Base-by-base conservation (phyloP, 2,329 filamentous ascomycete genomes). In the Hymenoscyphus albidus region DNA sequence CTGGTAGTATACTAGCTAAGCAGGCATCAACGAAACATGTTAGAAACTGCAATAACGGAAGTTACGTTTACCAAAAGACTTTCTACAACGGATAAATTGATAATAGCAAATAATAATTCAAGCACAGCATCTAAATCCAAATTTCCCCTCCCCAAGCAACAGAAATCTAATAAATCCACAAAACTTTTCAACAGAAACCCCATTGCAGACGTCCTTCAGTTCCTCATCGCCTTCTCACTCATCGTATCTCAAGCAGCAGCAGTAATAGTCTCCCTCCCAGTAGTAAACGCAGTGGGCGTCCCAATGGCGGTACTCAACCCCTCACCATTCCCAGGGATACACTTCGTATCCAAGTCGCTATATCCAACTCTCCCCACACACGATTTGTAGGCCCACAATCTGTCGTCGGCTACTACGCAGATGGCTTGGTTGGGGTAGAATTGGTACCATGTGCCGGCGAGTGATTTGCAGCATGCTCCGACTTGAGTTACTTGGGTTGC, bases 351-450 rank as follows among this genome's bases (percentile, higher is more conserved):
- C 22, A 71, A 62, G 42, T 64, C 32, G 22, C 61, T 56, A 51
- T 51, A 54, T 14, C 40, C 38, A 51, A 57, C 57, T n/a, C 6
- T 59, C 7, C 5, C 13, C 44, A 70, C 55, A 59, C 67, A 69
- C n/a, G 44, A 48, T 35, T 69, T 63, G 35, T 67, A 71, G 18
- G 14, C 31, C 1, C 38, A 55, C 16, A 58, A 27, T 7, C 18
- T 57, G 3, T 16, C 18, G 27, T 67, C 67, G 10, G 68, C 38
- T 3, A 70, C 58, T 6, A 69, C 64, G 55, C 68, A 68, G 39
- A 71, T 71, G 12, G 65, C 70, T 64, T 71, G 70, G 48, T 62
- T 62, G 38, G 65, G 18, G 60, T 71, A 69, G 66, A 67, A 70
- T 58, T 71, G 68, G 40, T 70, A 71, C 68, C 69, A 70, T 1